Evolutionary conservation across 768 basidiomycete genomes (phyloP), one percentile per base, ranked within the genome.

Genomic region (Lactifluus piperatus): DNA sequence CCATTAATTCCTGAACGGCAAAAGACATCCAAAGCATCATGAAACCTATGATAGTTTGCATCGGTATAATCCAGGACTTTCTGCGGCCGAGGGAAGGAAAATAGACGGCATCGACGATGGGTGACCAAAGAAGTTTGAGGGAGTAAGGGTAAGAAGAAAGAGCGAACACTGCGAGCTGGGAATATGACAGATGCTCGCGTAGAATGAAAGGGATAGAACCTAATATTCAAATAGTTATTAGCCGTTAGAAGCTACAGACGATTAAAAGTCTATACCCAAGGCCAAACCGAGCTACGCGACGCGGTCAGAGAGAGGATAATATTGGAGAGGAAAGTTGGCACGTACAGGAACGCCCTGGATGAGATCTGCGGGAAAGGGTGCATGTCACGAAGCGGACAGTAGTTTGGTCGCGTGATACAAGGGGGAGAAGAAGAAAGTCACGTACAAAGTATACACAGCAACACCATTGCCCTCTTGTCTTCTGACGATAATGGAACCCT

Each of bases 31-130:
- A 85, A 37, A 90, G 67, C 88, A 91, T 90, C 59, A 93, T 74
- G 43, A 81, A 77, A 43, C 93, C 97, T 51, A 97, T 88, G 63
- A 93, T 83, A 32, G 85, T 70, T 71, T 99, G 97, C 80, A 99
- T 97, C 45, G 97, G 97, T 62, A 98, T 86, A 65, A 99, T 98
- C 97, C 97, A 99, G 62, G 91, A 94, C 72, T 97, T 99, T 63
- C 97, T 80, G 51, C 97, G 85, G n/a, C 97, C 97, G 62, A 94
- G 65, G 43, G 82, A 85, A 37, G 82, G 74, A 67, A 87, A 76
- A 71, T 88, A 99, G 63, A 88, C 76, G 2, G 95, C 90, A 69
- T 99, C 97, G 55, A 99, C 92, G 62, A 99, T 87, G 52, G 97
- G 97, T 7, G 93, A 95, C 94, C 95, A 98, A 64, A 98, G 72